Conservation (phyloP, 2,329 filamentous ascomycete species). For the Lasiodiplodia citricola region DNA sequence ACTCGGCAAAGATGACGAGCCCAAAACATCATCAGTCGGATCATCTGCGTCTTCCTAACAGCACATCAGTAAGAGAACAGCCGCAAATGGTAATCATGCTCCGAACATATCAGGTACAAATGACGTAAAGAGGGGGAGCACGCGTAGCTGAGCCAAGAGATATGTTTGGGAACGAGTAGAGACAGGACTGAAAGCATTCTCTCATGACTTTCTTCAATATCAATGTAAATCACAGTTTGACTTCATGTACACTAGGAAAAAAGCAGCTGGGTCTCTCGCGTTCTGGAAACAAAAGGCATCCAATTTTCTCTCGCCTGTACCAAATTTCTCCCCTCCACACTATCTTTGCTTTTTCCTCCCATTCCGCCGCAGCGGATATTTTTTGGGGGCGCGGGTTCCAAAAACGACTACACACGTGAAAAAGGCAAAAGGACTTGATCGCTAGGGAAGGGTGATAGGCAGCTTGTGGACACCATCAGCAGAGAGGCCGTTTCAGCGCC, state of each 20-base stretch:
- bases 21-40: background rate
- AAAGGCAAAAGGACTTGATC: background rate
- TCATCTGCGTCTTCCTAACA: background rate
- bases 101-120: background rate
- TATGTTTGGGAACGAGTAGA: background rate
- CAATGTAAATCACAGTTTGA: constrained; percentile 3
- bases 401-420: constrained; percentile 11
- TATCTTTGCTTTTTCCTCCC: constrained; percentile 1
- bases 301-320: constrained; percentile 18
- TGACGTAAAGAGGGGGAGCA: background rate
- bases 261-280: background rate
- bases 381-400: background rate
- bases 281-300: constrained; percentile 10
- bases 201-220: background rate
- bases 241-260: constrained; percentile 19
- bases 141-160: constrained; percentile 4
- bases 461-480: constrained; percentile 7
- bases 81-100: background rate
- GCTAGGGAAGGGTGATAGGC: background rate
- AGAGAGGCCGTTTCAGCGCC: constrained; percentile 18
- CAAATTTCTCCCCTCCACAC: background rate
- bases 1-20: background rate
- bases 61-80: background rate
- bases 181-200: background rate
- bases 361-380: constrained; percentile 1